Conservation (phyloP, 2,329 filamentous ascomycete species). For the Pseudocercospora cruenta region DNA sequence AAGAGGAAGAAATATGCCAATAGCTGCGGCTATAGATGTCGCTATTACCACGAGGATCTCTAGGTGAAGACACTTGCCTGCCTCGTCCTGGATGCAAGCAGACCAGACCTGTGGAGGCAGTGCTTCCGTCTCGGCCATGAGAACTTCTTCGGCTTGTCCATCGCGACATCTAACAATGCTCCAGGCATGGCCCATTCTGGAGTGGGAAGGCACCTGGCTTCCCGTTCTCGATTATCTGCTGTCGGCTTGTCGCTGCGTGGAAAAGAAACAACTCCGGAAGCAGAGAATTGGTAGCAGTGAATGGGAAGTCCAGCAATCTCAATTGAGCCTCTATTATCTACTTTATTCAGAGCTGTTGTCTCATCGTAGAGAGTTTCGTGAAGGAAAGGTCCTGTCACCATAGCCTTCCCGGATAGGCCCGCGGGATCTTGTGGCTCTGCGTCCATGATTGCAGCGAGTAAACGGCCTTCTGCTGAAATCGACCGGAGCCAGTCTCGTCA, state of each 20-base stretch:
- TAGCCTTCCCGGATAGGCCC: background rate
- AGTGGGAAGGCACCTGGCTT: background rate
- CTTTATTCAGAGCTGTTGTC: background rate
- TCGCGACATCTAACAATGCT: background rate
- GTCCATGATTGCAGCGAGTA: background rate
- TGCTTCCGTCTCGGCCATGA: background rate
- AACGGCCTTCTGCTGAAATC: background rate
- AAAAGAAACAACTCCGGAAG: background rate
- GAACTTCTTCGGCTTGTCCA: background rate
- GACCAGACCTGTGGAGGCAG: background rate
- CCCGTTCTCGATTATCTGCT: background rate
- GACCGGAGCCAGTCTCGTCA: too few species aligned
- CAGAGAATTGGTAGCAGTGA: background rate
- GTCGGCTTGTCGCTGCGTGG: background rate
- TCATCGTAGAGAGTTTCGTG: background rate
- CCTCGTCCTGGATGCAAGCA: background rate
- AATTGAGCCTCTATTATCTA: constrained; percentile 1
- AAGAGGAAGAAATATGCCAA: background rate
- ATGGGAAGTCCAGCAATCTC: background rate
- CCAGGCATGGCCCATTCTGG: background rate
- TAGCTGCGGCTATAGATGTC: background rate
- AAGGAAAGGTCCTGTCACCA: background rate
- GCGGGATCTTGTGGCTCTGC: background rate
- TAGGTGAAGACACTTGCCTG: background rate
- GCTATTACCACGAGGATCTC: background rate